These are phyloP conservation scores for Glebionis coronaria DNA, from an alignment of 129 eudicot species.

Conservation along the genomic window DNA sequence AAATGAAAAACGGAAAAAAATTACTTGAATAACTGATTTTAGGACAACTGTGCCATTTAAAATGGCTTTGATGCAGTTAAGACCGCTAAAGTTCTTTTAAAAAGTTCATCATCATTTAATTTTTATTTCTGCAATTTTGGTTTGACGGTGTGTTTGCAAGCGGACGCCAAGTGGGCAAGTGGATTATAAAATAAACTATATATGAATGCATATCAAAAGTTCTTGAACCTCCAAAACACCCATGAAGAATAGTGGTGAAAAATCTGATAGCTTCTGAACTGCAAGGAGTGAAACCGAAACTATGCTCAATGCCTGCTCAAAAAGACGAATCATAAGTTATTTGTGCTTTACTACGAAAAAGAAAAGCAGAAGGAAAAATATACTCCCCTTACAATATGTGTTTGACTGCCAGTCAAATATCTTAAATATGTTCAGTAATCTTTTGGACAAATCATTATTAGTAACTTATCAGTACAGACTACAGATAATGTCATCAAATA, in stretches of 20 bases:
- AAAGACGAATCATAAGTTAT: conserved; percentile 21
- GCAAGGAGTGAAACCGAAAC: conserved; percentile 99
- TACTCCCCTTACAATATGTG: background rate
- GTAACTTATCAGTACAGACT: background rate
- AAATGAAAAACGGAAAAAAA: no score
- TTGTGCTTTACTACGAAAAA: conserved; percentile 6
- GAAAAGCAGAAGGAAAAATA: background rate
- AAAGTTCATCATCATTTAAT: no score
- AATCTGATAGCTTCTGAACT: conserved; percentile 81
- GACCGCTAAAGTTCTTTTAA: no score
- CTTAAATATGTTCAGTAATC: background rate
- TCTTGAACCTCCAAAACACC: conserved; percentile 79
- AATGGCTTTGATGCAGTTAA: no score
- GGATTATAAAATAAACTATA: background rate
- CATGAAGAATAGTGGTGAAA: conserved; percentile 71
- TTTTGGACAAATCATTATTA: conserved; percentile 2
- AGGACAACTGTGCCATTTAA: no score
- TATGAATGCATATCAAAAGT: conserved; percentile 12
- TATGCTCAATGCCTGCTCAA: conserved; percentile 94
- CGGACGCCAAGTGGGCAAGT: no score
- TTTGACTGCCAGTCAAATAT: background rate
- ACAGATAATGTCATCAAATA: conserved; percentile 1
- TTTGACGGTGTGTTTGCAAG: no score
- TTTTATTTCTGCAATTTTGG: no score
- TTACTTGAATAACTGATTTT: no score